Evolutionary conservation across 2,329 filamentous ascomycete genomes (phyloP), one percentile per base, ranked within the genome.

Genomic region (Xylaria sp.): DNA sequence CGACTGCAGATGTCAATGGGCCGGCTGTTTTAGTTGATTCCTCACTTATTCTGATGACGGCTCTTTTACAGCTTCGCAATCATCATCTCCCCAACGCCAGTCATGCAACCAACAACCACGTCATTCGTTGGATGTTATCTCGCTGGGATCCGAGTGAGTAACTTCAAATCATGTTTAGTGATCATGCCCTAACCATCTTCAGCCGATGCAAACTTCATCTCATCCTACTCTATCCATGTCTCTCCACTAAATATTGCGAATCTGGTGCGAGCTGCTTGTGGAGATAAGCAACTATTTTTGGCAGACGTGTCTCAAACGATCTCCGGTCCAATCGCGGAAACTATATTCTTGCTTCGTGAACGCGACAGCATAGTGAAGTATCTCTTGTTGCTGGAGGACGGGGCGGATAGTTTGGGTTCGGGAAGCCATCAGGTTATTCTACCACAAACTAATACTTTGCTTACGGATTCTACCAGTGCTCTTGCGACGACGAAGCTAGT

Each of bases 11-110:
- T 74, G 84, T 95, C 42, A 95, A 91, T 77, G 94, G 94, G 0
- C 95, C 96, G 7, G 89, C 89, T 1, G 79, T 89, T 23, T 82
- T 97, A 20, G 90, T 90, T n/a, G 96, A 98, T 77, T 89, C 93
- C 1, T 92, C 93, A 3, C 83, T 95, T 20, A 83, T 86, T 2
- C 79, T 99, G 48, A 93, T 97, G 88, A 83, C 87, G 17, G 87
- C 87, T 63, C 79, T 97, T 49, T 83, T 96, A 42, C 86, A 89
- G 65, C 82, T 89, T 48, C 88, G 89, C 61, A 89, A 91, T 72
- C 85, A 87, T 33, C 87, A 90, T 74, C 88, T 91, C 53, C 91
- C 93, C 1, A 90, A 88, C 66, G 87, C 88, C 42, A 92, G 88
- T 72, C 87, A 90, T 72, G 84, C 85, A 46, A 91, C 90, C 3